Base-by-base conservation (phyloP, 805 yeast genomes). In the Hyphopichia homilentoma region DNA sequence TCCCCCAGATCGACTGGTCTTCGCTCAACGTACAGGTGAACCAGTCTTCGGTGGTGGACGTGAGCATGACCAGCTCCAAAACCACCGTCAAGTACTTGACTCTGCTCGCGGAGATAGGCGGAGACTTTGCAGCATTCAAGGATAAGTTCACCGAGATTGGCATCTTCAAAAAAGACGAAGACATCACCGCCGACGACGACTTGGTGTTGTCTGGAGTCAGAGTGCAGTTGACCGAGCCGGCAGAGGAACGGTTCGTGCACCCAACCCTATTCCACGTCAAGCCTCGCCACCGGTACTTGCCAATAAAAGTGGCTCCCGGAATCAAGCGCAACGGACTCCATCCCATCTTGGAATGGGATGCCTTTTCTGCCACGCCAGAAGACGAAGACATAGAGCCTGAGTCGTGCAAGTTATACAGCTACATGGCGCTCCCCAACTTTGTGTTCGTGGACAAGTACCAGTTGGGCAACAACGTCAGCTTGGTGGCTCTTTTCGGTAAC, bases 261-360 rank as follows among this genome's bases (percentile, higher is more conserved):
- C 57, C 56, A 28, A 67, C 73, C 0, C 37, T 67, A 35, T 65
- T 67, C 44, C 72, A 67, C 39, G 51, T 61, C 9, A 63, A 64
- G 39, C 71, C 71, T 4, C 44, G 68, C 21, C 67, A 63, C 36
- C 42, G 69, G 24, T 21, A 17, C 15, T 22, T 40, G 2, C 22
- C 17, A n/a, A 25, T 4, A 29, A 22, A 9, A 25, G 26, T 13
- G 16, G 26, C n/a, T 20, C 47, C 15, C n/a, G 15, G 1, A 25
- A 48, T 11, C 24, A 30, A 8, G 33, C 45, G 11, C 0, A 60
- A 59, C 31, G 70, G 73, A 3, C 54, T 49, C 20, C 73, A 67
- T 36, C 72, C 73, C 3, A 48, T 57, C 12, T 26, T 66, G 11
- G 28, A 33, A 2, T 36, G 49, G 17, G 26, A 35, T 20, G n/a